phyloP scores from a whole-genome alignment of 2,329 filamentous ascomycete genomes.

The Aureobasidium sp. region DNA sequence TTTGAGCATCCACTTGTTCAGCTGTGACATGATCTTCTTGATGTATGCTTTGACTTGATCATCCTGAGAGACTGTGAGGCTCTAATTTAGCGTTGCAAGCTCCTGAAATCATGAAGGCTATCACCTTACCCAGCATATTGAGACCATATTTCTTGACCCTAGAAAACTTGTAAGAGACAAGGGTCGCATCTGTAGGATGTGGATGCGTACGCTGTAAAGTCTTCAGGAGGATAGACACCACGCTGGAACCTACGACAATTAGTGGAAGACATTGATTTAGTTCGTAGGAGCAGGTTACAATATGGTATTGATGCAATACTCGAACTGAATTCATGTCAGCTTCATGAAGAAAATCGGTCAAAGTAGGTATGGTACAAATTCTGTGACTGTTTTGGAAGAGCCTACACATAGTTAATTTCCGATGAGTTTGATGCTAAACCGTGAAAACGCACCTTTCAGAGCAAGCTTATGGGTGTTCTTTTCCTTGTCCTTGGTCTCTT shows the following conservation, averaged over 20 bases:
- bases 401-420: conserved; percentile 34
- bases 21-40: conserved; percentile 97
- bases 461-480: conserved; percentile 94
- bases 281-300: conserved; percentile 49
- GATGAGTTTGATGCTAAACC: conserved; percentile 14
- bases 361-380: conserved; percentile 61
- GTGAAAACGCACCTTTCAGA: conserved; percentile 58
- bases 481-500: conserved; percentile 46
- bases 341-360: background rate
- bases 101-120: conserved; percentile 4
- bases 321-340: conserved; percentile 54
- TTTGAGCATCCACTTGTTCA: conserved; percentile 95
- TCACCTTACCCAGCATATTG: conserved; percentile 72
- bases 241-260: conserved; percentile 63
- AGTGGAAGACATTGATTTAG: background rate
- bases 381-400: conserved; percentile 79
- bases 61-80: conserved; percentile 68
- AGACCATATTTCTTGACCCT: conserved; percentile 98
- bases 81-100: conserved; percentile 16
- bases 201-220: conserved; percentile 74
- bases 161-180: conserved; percentile 2
- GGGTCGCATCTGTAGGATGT: background rate
- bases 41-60: conserved; percentile 99
- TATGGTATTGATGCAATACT: conserved; percentile 97
- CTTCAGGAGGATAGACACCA: conserved; percentile 80